Percentiles rank a stretch among this genome's conserved stretches.
These are phyloP conservation scores for Triticum dicoccoides DNA, from an alignment of 176 grass and related monocot genomes.

Conservation along the genomic window DNA sequence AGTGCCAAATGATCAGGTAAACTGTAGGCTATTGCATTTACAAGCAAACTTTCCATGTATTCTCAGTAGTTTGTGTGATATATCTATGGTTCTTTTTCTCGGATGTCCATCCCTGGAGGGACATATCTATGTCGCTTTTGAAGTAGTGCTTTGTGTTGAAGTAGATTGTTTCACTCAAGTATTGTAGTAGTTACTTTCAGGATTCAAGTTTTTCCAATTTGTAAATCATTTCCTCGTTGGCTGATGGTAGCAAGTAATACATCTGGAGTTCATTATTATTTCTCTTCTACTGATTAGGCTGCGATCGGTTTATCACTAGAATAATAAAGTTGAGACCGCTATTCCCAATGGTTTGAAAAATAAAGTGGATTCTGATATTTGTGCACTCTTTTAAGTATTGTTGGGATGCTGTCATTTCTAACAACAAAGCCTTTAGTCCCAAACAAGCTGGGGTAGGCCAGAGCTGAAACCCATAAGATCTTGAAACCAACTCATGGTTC, in stretches of 20 bases:
- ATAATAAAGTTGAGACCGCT: background rate
- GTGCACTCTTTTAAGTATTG: background rate
- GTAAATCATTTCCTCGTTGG: constrained; percentile 3
- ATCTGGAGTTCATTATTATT: constrained; percentile 3
- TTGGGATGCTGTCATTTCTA: background rate
- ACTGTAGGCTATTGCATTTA: background rate
- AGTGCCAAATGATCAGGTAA: constrained; percentile 85
- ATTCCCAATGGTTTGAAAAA: background rate
- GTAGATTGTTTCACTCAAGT: background rate
- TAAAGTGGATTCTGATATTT: background rate
- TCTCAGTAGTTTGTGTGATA: background rate
- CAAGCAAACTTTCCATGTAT: background rate
- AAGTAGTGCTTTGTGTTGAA: constrained; percentile 11
- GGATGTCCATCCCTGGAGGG: background rate
- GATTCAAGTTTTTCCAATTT: constrained; percentile 2
- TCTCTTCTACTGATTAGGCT: constrained; percentile 3
- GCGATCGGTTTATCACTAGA: background rate
- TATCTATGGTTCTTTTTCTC: background rate
- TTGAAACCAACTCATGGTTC: no score
- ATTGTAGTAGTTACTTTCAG: constrained; percentile 6
- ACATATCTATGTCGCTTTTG: background rate
- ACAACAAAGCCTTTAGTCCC: no score
- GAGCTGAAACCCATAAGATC: no score
- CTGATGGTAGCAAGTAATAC: background rate
- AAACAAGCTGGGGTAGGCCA: no score